phyloP scores from a whole-genome alignment of 2,329 filamentous ascomycete species.

The Arthrinium puccinioides region DNA sequence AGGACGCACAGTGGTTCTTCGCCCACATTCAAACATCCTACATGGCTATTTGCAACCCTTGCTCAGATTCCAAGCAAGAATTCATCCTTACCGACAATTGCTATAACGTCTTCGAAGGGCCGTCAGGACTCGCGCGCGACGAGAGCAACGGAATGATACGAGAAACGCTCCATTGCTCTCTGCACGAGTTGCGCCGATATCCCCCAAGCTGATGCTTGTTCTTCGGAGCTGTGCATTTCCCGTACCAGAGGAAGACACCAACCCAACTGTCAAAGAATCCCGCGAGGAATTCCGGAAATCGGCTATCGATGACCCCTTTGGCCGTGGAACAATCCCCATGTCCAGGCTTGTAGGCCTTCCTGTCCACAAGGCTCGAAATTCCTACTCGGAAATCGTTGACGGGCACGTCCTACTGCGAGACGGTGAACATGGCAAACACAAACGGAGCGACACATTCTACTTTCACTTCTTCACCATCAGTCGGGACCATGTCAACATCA shows the following conservation, averaged over 20 bases:
- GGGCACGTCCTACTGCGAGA: constrained; percentile 7
- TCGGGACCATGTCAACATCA: constrained; percentile 18
- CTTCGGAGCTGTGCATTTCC: constrained; percentile 14
- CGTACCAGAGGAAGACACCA: constrained; percentile 12
- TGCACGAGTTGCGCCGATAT: constrained; percentile 22
- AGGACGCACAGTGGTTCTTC: constrained; percentile 17
- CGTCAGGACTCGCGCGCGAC: constrained; percentile 9
- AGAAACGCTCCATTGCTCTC: constrained; percentile 2
- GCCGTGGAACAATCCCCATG: constrained; percentile 1
- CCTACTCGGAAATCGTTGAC: constrained; percentile 15
- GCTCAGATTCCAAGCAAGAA: constrained; percentile 5
- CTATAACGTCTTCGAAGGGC: constrained; percentile 19
- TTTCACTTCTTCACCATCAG: constrained; percentile 21
- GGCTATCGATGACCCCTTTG: constrained; percentile 6
- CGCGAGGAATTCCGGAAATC: constrained; percentile 4
- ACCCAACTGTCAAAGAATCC: constrained; percentile 5
- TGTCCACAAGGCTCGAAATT: constrained; percentile 18
- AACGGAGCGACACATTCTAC: constrained; percentile 16
- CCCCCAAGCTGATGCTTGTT: constrained; percentile 19
- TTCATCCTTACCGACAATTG: constrained; percentile 12
- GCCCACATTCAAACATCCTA: constrained; percentile 14
- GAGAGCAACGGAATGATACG: constrained; percentile 8
- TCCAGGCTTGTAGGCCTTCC: constrained; percentile 19
- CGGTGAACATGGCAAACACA: constrained; percentile 8
- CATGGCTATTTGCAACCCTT: constrained; percentile 20